Base-by-base conservation (phyloP, 148 eudicot species). In the Suaeda aralocaspica region DNA sequence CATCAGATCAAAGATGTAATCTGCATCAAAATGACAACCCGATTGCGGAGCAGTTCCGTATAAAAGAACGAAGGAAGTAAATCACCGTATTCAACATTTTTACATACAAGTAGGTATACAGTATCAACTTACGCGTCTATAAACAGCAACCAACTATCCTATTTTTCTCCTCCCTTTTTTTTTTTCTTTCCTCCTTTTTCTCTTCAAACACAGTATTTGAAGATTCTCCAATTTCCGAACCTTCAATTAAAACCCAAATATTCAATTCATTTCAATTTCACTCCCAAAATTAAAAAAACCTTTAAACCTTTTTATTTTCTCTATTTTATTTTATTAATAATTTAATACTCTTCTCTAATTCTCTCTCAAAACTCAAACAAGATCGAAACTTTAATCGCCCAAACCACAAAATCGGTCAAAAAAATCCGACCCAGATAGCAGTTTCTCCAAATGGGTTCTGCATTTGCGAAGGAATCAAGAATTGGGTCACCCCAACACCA, bases 401-500 rank as follows among this genome's bases (percentile, higher is more conserved):
- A 56, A 70, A 64, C 28, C 28, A 15, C 18, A 46, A 13, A 55
- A 9, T 51, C 19, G n/a, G 18, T 5, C 28, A 24, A 0, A 21
- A 48, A 31, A 31, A n/a, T 18, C 49, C 30, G 68, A 71, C 71
- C 75, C 71, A 51, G 55, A 21, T 44, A 24, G 62, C 53, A 16
- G n/a, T 26, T 34, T 60, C 31, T 19, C 22, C 45, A 11, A 14
- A 88, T 88, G 92, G 92, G 92, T 72, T 80, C 82, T 19, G 79
- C 79, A 34, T 53, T 88, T 65, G 86, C 55, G 25, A 75, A 76
- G 58, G 51, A 60, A 42, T 45, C 60, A 34, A 24, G 6, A 34
- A 41, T 50, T 18, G 80, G 62, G 19, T 68, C 72, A n/a, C 42
- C 73, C 77, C 57, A 26, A 66, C 26, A 44, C 36, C 49, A 31